Base-by-base conservation (phyloP, 1,284 basidiomycete species). In the Melampsora americana region DNA sequence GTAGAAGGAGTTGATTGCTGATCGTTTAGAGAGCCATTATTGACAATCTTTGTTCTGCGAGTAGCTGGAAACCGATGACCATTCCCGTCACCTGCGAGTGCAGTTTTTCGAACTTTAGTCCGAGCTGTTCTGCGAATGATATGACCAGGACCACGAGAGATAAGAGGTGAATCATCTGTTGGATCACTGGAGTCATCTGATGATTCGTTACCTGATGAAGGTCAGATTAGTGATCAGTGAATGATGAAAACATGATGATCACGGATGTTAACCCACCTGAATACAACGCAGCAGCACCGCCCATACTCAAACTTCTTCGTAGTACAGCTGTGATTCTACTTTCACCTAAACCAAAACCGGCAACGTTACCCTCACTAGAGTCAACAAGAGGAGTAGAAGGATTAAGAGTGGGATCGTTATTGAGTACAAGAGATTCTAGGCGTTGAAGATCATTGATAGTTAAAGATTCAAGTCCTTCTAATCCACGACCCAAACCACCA, bases 31-130 rank as follows among this genome's bases (percentile, higher is more conserved):
- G 35, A 35, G 35, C 35, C 9, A 35, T 3, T 3, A 35, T 35
- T 35, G 9, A 35, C 53, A 14, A 35, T 39, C 48, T 66, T 62
- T 0, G 50, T 30, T 42, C 56, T 62, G 28, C 71, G 71, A 60
- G 62, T 74, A 20, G 71, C 64, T 5, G 83, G 83, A 83, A 94
- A 95, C 20, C 92, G 89, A 86, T 92, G 91, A 2, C 90, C 90
- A 61, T 88, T 89, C 5, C 88, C 90, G 82, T 91, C 92, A 26
- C 90, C 90, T 12, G 87, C 86, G 28, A 90, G 82, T 16, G 88
- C 88, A n/a, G 89, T 86, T 84, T 97, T 99, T 73, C 95, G 89
- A 80, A 97, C 96, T 85, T 94, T 95, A 2, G 95, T 99, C 26
- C 95, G 89, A 9, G 93, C 93, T 14, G 93, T 89, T 62, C 95